Percentiles rank a stretch among this genome's conserved stretches.
phyloP scores from a whole-genome alignment of 148 eudicot species.

The Linanthus parryae region DNA sequence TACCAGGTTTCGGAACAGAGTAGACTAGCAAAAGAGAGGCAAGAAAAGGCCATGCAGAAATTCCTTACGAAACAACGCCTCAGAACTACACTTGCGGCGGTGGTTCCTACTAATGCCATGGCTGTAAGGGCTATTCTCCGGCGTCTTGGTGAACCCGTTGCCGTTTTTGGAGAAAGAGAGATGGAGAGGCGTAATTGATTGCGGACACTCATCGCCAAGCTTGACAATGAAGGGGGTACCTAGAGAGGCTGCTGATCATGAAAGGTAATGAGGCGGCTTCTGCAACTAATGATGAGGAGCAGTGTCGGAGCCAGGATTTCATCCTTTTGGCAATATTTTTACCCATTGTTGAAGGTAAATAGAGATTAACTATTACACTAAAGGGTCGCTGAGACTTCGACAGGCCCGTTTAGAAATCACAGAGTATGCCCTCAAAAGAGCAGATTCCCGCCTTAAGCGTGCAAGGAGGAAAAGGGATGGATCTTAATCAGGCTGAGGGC shows the following conservation, averaged over 20 bases:
- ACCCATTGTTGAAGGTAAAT: conserved; percentile 69
- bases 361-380: conserved; percentile 80
- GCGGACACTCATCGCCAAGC: conserved; percentile 82
- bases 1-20: conserved; percentile 91
- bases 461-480: conserved; percentile 83
- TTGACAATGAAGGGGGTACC: conserved; percentile 85
- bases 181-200: conserved; percentile 94
- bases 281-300: conserved; percentile 33
- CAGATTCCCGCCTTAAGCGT: conserved; percentile 56
- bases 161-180: conserved; percentile 89
- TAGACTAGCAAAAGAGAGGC: conserved; percentile 52
- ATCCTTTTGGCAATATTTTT: too few species aligned
- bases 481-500: conserved; percentile 96
- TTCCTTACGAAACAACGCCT: conserved; percentile 76
- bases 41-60: conserved; percentile 74
- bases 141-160: conserved; percentile 79
- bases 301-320: too few species aligned
- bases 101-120: conserved; percentile 89
- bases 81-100: conserved; percentile 83
- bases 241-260: conserved; percentile 88
- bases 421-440: conserved; percentile 54
- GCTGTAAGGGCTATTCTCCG: conserved; percentile 76
- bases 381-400: conserved; percentile 53
- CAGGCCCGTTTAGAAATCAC: conserved; percentile 66
- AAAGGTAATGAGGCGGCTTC: conserved; percentile 72